phyloP scores from a whole-genome alignment of 2,329 filamentous ascomycete species.

The Hypoxylon sp. region DNA sequence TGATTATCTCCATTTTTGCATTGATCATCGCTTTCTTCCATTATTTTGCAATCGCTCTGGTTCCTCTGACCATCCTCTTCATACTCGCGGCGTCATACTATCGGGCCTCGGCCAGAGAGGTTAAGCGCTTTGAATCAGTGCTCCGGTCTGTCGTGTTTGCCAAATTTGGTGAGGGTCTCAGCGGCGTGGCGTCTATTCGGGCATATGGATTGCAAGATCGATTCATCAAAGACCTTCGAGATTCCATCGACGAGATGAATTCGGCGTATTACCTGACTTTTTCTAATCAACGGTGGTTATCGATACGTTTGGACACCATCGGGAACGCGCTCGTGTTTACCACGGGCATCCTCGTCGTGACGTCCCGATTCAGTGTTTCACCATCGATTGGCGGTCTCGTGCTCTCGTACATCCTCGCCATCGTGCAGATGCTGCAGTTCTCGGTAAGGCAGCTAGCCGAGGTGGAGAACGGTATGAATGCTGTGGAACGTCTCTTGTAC shows the following conservation, averaged over 20 bases:
- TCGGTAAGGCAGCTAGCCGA: slow-evolving; percentile 94
- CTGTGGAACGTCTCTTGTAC: slow-evolving; percentile 91
- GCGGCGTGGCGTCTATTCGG: slow-evolving; percentile 85
- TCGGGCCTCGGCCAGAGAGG: slow-evolving; percentile 88
- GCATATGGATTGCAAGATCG: slow-evolving; percentile 87
- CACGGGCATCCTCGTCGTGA: slow-evolving; percentile 91
- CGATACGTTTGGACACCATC: slow-evolving; percentile 85
- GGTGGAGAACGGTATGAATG: slow-evolving; percentile 98
- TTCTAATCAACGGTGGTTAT: slow-evolving; percentile 95
- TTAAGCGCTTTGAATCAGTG: slow-evolving; percentile 94
- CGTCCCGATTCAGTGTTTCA: slow-evolving; percentile 86
- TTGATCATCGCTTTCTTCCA: slow-evolving; percentile 96
- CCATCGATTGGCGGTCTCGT: slow-evolving; percentile 91
- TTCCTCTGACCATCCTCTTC: slow-evolving; percentile 81
- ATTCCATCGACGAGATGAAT: slow-evolving; percentile 91
- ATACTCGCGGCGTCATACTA: slow-evolving; percentile 89
- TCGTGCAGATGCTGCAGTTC: slow-evolving; percentile 97
- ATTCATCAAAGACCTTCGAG: slow-evolving; percentile 79
- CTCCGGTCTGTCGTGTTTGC: slow-evolving; percentile 91
- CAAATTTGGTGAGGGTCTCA: slow-evolving; percentile 90
- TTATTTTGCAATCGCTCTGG: slow-evolving; percentile 79
- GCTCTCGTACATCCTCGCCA: slow-evolving; percentile 91
- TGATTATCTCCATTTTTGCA: slow-evolving; percentile 86
- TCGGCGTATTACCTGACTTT: slow-evolving; percentile 95
- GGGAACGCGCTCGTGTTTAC: slow-evolving; percentile 89